Evolutionary conservation across 129 eudicot genomes (phyloP).

Genomic region (Mikania micrantha): DNA sequence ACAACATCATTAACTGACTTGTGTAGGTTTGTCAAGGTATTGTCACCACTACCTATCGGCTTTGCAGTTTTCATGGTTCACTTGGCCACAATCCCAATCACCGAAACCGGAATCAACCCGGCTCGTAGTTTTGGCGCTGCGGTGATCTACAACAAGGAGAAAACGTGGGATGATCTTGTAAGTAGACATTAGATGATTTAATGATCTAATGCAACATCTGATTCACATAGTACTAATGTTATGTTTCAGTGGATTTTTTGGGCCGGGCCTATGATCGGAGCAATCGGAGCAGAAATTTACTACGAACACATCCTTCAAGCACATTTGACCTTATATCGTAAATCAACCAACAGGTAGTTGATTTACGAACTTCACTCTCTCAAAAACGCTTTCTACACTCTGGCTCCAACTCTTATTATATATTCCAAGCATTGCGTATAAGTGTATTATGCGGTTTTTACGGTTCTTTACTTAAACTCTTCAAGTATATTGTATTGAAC

Average conservation of each 20-base stretch:
- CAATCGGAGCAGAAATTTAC: conserved; percentile 56
- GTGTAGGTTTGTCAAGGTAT: conserved; percentile 24
- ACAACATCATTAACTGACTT: background rate
- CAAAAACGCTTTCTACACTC: no score
- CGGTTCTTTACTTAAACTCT: background rate
- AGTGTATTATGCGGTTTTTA: no score
- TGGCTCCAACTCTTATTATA: no score
- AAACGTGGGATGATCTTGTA: conserved; percentile 63
- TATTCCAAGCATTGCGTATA: no score
- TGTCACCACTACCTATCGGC: conserved; percentile 73
- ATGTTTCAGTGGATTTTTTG: conserved; percentile 59
- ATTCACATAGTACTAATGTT: background rate
- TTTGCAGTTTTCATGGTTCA: conserved; percentile 74
- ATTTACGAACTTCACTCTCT: no score
- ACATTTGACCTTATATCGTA: conserved; percentile 16
- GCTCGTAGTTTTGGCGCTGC: conserved; percentile 70
- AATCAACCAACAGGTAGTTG: no score
- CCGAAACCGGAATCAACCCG: conserved; percentile 67
- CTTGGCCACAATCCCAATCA: conserved; percentile 67
- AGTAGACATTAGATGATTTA: background rate
- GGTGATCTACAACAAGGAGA: conserved; percentile 39
- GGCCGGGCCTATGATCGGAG: conserved; percentile 59
- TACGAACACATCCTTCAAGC: conserved; percentile 51
- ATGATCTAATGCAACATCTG: background rate
- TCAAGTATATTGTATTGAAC: background rate